phyloP scores from a whole-genome alignment of 2,329 filamentous ascomycete genomes.

The Trichoderma brevicompactum region DNA sequence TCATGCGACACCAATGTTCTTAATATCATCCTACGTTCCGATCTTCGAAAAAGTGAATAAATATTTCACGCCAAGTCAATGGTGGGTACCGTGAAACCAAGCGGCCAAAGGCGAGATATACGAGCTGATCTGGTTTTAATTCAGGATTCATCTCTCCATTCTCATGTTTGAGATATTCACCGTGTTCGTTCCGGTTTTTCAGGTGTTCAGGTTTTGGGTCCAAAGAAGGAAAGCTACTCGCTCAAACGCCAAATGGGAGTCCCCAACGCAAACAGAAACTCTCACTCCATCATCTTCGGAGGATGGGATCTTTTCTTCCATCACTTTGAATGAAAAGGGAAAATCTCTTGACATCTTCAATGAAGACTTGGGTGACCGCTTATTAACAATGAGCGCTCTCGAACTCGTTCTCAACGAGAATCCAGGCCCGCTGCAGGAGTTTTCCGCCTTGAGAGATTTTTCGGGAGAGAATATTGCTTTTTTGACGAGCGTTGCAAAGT shows the following conservation, averaged over 20 bases:
- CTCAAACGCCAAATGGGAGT: conserved; percentile 30
- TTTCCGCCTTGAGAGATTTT: conserved; percentile 67
- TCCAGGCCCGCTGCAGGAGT: conserved; percentile 62
- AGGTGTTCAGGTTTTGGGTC: conserved; percentile 50
- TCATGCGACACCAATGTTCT: conserved; percentile 67
- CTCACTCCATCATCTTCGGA: conserved; percentile 24
- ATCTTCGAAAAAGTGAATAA: conserved; percentile 54
- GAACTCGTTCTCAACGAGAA: conserved; percentile 63
- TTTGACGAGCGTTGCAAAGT: conserved; percentile 58
- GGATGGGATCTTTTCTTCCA: conserved; percentile 4
- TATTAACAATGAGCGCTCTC: conserved; percentile 63
- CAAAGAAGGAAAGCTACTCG: conserved; percentile 39
- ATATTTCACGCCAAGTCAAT: conserved; percentile 62
- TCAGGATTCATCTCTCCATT: conserved; percentile 56
- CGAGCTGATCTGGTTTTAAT: not conserved
- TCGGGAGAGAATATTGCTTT: conserved; percentile 73
- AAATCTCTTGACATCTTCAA: conserved; percentile 18
- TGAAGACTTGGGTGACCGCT: conserved; percentile 43
- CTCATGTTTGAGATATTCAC: conserved; percentile 64
- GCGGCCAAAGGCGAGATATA: conserved; percentile 45
- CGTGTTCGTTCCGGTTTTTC: conserved; percentile 63
- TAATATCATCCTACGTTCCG: conserved; percentile 58
- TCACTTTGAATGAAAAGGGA: conserved; percentile 25
- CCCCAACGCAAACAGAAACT: conserved; percentile 19
- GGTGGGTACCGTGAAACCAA: conserved; percentile 51